A percentile compares a stretch with the other conserved stretches of the same genome.
Conservation (phyloP, 306 rosid genomes). For the Senna siamea region DNA sequence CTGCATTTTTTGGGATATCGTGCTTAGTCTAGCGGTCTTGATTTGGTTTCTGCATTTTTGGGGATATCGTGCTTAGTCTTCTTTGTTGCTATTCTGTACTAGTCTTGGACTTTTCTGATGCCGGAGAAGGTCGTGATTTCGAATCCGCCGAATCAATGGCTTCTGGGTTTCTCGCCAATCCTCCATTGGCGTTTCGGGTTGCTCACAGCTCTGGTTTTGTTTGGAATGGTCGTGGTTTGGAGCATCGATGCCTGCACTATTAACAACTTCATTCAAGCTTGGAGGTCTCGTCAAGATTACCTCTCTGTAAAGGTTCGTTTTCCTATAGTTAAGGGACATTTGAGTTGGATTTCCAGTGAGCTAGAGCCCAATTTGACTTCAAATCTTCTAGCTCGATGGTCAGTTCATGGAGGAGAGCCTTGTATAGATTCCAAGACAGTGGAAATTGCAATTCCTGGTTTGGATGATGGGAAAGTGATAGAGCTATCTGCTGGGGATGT, state of each 20-base stretch:
- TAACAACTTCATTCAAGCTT: constrained; percentile 52
- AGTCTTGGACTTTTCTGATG: constrained; percentile 52
- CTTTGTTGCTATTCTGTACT: constrained; percentile 29
- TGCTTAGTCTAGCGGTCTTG: constrained; percentile 32
- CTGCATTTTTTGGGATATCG: not conserved
- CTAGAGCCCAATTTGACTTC: constrained; percentile 63
- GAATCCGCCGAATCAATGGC: constrained; percentile 48
- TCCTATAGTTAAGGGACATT: constrained; percentile 36
- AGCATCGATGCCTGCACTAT: constrained; percentile 65
- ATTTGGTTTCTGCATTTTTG: constrained; percentile 12
- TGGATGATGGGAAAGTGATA: constrained; percentile 52
- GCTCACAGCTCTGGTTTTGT: constrained; percentile 56
- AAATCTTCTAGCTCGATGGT: constrained; percentile 72
- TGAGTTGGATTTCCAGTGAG: constrained; percentile 65
- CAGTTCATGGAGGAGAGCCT: constrained; percentile 72
- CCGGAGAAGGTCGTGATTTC: constrained; percentile 57
- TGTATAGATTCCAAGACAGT: constrained; percentile 69
- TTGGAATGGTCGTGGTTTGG: constrained; percentile 70
- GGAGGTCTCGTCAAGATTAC: constrained; percentile 57
- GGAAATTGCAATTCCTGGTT: constrained; percentile 60
- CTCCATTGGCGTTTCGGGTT: constrained; percentile 68
- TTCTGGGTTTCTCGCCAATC: constrained; percentile 40
- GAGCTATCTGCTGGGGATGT: constrained; percentile 73
- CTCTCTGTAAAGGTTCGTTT: constrained; percentile 43
- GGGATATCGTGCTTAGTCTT: constrained; percentile 29